A percentile compares a stretch with the other conserved stretches of the same genome.
phyloP scores from a whole-genome alignment of 1,284 basidiomycete species.

The Ceratobasidium sp. region DNA sequence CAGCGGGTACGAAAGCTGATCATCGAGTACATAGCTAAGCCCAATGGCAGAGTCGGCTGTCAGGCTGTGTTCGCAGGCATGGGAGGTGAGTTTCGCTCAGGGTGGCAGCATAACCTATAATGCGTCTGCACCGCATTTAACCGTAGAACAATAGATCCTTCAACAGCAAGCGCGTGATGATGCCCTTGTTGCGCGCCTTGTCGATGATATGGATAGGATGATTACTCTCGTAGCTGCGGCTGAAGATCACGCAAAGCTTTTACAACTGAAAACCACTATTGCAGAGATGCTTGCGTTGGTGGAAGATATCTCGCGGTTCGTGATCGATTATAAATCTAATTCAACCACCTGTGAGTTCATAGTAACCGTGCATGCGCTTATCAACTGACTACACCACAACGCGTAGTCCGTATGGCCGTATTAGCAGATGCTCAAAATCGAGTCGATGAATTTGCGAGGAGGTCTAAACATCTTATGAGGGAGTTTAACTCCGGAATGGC shows the following conservation, averaged over 20 bases:
- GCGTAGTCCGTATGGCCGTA: background rate
- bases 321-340: background rate
- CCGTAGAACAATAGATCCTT: background rate
- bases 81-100: conserved; percentile 7
- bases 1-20: no score
- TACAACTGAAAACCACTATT: background rate
- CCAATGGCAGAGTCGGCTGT: background rate
- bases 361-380: background rate
- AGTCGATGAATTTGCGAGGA: background rate
- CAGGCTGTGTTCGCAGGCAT: background rate
- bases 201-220: background rate
- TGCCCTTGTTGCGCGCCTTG: background rate
- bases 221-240: background rate
- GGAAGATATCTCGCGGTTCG: background rate
- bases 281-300: background rate
- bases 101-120: no score
- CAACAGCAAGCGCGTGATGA: background rate
- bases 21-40: background rate
- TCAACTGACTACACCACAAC: background rate
- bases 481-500: no score
- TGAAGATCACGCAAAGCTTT: background rate
- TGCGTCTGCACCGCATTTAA: no score
- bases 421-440: background rate
- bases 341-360: background rate
- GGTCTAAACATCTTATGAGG: no score